phyloP scores from a whole-genome alignment of 495 filamentous ascomycete species.

The Trichoderma orchidacearum region DNA sequence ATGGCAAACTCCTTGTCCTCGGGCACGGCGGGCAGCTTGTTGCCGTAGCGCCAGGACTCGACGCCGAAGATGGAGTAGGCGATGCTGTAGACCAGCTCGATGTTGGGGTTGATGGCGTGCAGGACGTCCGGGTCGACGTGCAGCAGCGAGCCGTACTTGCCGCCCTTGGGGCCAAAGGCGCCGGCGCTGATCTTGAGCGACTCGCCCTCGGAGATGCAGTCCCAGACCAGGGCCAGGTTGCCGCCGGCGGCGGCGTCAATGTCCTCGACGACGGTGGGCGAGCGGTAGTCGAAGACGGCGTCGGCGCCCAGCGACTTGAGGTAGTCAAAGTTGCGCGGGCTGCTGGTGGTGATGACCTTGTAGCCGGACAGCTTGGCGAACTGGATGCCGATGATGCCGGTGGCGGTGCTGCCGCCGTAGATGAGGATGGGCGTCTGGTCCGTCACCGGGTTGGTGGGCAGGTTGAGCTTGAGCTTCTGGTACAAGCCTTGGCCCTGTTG shows the following conservation, averaged over 20 bases:
- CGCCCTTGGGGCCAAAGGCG: constrained; percentile 12
- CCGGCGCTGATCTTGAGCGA: constrained; percentile 11
- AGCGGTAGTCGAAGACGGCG: constrained; percentile 31
- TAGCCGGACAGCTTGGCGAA: constrained; percentile 31
- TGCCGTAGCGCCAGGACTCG: not conserved
- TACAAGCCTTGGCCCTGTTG: constrained; percentile 30
- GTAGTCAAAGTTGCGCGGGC: constrained; percentile 25
- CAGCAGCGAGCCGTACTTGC: constrained; percentile 13
- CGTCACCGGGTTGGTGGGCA: constrained; percentile 17
- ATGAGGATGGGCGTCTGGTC: constrained; percentile 23
- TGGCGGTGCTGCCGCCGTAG: constrained; percentile 37
- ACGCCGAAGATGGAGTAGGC: no score
- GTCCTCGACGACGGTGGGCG: constrained; percentile 17
- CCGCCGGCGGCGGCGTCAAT: constrained; percentile 15
- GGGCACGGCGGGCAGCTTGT: not conserved
- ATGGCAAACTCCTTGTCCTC: constrained; percentile 13
- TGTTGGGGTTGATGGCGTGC: constrained; percentile 13
- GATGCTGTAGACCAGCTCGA: constrained; percentile 17
- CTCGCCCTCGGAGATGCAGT: constrained; percentile 14
- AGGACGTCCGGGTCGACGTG: constrained; percentile 8
- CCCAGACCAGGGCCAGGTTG: constrained; percentile 17
- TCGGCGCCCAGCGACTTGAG: constrained; percentile 27
- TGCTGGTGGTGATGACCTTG: constrained; percentile 27
- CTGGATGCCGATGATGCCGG: constrained; percentile 33
- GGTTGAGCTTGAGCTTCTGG: constrained; percentile 19